Evolutionary conservation across 495 filamentous ascomycete genomes (phyloP).

Genomic region (Talaromyces adpressus): DNA sequence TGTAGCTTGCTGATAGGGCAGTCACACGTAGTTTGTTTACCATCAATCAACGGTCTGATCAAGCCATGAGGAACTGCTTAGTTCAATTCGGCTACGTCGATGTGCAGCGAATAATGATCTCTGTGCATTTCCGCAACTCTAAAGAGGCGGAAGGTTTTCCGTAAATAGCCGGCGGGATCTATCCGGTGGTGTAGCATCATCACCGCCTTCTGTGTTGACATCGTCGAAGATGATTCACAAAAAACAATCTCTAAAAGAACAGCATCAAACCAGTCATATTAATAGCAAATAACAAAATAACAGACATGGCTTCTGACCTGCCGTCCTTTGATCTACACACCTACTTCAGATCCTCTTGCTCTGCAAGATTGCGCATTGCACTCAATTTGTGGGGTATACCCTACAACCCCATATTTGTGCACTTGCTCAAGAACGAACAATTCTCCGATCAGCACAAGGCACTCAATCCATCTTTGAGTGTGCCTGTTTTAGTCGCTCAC

Average conservation of each 20-base stretch:
- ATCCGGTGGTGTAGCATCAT: neutral
- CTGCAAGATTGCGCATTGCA: slow-evolving; percentile 47
- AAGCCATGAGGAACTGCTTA: neutral
- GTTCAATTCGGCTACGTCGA: neutral
- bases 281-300: neutral
- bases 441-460: slow-evolving; percentile 19
- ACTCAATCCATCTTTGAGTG: slow-evolving; percentile 42
- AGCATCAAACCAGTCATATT: neutral
- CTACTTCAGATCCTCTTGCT: slow-evolving; percentile 50
- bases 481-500: slow-evolving; percentile 41
- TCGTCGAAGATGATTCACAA: neutral
- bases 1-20: neutral
- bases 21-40: neutral
- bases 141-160: neutral
- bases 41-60: neutral
- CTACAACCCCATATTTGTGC: slow-evolving; percentile 33
- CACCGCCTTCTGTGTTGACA: neutral
- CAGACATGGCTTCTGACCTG: slow-evolving; percentile 3
- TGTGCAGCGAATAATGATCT: neutral
- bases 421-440: slow-evolving; percentile 42
- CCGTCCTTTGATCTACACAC: slow-evolving; percentile 31
- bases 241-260: neutral
- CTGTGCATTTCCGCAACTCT: too few relatives aligned
- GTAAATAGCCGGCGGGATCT: slow-evolving; percentile 1
- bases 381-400: slow-evolving; percentile 38